These are phyloP conservation scores for Fraxinus sp. DNA, from an alignment of 305 asterid genomes.

Conservation along the genomic window DNA sequence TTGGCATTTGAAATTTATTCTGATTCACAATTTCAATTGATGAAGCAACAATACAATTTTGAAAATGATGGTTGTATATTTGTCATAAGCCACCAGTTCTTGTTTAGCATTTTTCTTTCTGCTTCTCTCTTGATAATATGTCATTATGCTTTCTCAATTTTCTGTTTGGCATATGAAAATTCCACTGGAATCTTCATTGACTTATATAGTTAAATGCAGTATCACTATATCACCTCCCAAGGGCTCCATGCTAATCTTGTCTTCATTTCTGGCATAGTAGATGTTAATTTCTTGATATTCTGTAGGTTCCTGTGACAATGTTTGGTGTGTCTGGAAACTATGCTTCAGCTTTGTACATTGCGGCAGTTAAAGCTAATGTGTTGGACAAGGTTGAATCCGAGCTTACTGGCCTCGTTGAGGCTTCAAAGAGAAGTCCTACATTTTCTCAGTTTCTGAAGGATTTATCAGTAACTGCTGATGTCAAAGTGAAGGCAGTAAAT, in stretches of 20 bases:
- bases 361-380: slow-evolving; percentile 69
- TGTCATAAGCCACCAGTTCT: not conserved
- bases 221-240: not conserved
- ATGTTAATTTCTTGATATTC: slow-evolving; percentile 16
- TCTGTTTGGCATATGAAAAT: not conserved
- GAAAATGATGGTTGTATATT: not conserved
- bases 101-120: not conserved
- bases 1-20: not conserved
- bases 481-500: slow-evolving; percentile 61
- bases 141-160: not conserved
- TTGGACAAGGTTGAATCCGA: slow-evolving; percentile 89
- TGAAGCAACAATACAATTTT: not conserved
- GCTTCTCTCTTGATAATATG: not conserved
- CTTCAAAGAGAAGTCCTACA: slow-evolving; percentile 68
- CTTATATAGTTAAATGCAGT: not conserved
- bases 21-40: not conserved
- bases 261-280: not conserved
- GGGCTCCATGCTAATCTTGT: not conserved
- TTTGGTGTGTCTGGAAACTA: slow-evolving; percentile 88
- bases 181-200: not conserved
- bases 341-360: slow-evolving; percentile 81
- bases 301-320: slow-evolving; percentile 77
- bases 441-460: slow-evolving; percentile 85
- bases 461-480: slow-evolving; percentile 52
- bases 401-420: slow-evolving; percentile 62